Evolutionary conservation across 1,284 basidiomycete genomes (phyloP).

Genomic region (Pterulicium gracile): DNA sequence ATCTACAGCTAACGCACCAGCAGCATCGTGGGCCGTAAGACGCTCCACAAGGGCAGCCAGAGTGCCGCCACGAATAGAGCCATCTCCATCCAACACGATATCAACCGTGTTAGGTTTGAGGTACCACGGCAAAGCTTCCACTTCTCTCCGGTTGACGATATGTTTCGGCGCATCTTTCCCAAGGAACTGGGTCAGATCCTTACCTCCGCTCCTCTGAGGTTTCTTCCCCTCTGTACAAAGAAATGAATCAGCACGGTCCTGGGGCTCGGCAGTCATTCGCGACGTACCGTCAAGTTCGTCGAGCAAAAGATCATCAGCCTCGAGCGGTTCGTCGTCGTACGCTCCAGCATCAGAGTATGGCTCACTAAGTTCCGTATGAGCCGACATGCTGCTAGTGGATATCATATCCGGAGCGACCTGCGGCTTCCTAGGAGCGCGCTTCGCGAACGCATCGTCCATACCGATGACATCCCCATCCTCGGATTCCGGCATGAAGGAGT

Average conservation of each 20-base stretch:
- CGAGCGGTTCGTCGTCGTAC: neutral
- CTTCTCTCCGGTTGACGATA: conserved; percentile 17
- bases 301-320: neutral
- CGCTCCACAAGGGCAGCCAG: conserved; percentile 80
- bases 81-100: conserved; percentile 78
- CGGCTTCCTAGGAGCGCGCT: conserved; percentile 11
- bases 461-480: conserved; percentile 51
- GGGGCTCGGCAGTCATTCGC: neutral
- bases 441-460: conserved; percentile 42
- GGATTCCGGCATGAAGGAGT: conserved; percentile 16
- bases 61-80: conserved; percentile 80
- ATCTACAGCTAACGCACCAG: conserved; percentile 37
- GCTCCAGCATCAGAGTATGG: neutral
- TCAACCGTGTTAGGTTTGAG: conserved; percentile 69
- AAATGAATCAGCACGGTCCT: neutral
- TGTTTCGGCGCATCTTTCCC: conserved; percentile 53
- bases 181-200: conserved; percentile 67
- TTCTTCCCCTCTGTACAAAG: neutral
- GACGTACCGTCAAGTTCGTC: neutral
- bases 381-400: neutral
- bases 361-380: neutral
- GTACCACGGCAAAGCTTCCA: conserved; percentile 68
- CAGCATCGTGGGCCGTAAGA: conserved; percentile 82
- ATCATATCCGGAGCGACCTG: neutral
- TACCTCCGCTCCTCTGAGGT: conserved; percentile 19